Conservation (phyloP, 2,329 filamentous ascomycete genomes). For the Magnaporthiopsis rhizophila region DNA sequence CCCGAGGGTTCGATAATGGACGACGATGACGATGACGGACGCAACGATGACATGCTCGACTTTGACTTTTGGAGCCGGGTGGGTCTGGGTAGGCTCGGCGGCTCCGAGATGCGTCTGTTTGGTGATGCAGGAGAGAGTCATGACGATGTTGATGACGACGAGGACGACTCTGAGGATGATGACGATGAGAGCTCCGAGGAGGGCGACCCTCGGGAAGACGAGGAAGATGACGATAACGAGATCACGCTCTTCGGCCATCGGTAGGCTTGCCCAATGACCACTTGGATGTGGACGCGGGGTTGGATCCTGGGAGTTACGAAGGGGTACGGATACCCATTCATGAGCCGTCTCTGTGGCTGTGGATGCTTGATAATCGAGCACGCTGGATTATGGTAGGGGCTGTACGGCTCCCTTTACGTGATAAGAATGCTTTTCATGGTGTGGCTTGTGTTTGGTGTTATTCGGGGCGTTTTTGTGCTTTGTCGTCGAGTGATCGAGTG, state of each 20-base stretch:
- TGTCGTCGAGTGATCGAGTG: background rate
- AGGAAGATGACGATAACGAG: conserved; percentile 40
- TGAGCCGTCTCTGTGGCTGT: too few species aligned
- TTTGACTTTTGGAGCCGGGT: conserved; percentile 46
- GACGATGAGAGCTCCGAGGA: conserved; percentile 40
- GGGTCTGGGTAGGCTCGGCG: conserved; percentile 21
- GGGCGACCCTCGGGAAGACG: conserved; percentile 35
- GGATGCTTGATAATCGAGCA: too few species aligned
- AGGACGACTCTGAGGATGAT: conserved; percentile 34
- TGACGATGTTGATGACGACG: conserved; percentile 33
- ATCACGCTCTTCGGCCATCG: conserved; percentile 43
- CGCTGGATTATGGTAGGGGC: background rate
- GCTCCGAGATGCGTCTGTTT: conserved; percentile 17
- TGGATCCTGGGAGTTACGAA: background rate
- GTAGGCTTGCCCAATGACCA: conserved; percentile 18
- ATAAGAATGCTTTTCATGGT: background rate
- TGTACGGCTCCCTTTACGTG: background rate
- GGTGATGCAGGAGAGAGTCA: conserved; percentile 39
- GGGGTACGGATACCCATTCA: too few species aligned
- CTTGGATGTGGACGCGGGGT: background rate
- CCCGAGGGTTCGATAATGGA: conserved; percentile 2
- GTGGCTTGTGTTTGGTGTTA: background rate
- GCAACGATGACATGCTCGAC: conserved; percentile 48
- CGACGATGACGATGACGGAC: conserved; percentile 26
- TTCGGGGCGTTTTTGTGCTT: background rate